Evolutionary conservation across 495 filamentous ascomycete genomes (phyloP).

Genomic region (Aspergillus mulundensis): DNA sequence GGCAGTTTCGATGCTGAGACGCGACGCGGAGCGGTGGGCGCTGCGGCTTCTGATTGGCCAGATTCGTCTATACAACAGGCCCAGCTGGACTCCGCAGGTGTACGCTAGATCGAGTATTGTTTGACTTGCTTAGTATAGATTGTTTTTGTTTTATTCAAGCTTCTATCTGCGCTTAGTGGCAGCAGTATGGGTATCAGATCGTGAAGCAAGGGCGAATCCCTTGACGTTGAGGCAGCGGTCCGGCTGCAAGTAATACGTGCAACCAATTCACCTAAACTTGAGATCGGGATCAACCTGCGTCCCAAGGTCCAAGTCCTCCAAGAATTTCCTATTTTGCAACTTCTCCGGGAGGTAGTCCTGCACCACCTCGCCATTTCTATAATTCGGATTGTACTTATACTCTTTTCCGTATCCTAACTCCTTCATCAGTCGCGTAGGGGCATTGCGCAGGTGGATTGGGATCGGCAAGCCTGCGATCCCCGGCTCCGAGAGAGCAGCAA

Average conservation of each 20-base stretch:
- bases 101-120: background rate
- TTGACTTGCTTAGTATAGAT: background rate
- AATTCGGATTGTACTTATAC: constrained; percentile 97
- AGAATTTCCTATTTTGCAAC: constrained; percentile 63
- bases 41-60: constrained; percentile 5
- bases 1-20: constrained; percentile 1
- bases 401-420: constrained; percentile 84
- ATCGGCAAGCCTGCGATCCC: constrained; percentile 75
- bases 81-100: background rate
- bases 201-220: background rate
- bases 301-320: constrained; percentile 82
- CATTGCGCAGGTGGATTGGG: constrained; percentile 85
- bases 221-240: background rate
- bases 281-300: constrained; percentile 65
- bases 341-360: constrained; percentile 87
- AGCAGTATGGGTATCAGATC: background rate
- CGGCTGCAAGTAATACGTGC: background rate
- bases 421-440: constrained; percentile 87
- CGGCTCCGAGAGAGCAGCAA: constrained; percentile 69
- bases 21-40: constrained; percentile 17
- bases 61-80: constrained; percentile 4
- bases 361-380: constrained; percentile 72
- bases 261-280: background rate
- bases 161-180: background rate
- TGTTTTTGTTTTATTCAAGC: background rate